A percentile compares a stretch with the other conserved stretches of the same genome.
These are phyloP conservation scores for Berkeleyomyces basicola DNA, from an alignment of 2,329 filamentous ascomycete genomes.

Conservation along the genomic window DNA sequence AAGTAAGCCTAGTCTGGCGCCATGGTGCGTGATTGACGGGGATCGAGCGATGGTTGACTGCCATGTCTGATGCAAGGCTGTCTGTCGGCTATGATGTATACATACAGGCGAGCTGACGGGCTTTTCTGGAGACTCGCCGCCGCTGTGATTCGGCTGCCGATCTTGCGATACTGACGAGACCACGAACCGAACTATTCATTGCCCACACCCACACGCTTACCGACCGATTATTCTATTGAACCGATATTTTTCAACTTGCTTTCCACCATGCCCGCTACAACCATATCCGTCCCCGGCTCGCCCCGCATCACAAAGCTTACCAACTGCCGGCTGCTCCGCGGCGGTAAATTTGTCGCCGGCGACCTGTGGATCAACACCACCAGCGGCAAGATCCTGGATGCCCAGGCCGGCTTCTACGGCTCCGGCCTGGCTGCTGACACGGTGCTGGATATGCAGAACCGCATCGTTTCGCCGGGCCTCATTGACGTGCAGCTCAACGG, in stretches of 20 bases:
- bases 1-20: not conserved
- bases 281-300: not conserved
- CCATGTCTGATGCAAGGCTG: too few species aligned
- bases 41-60: not conserved
- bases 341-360: constrained; percentile 48
- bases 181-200: too few species aligned
- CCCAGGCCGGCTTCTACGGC: constrained; percentile 50
- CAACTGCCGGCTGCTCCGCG: constrained; percentile 65
- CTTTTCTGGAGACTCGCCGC: too few species aligned
- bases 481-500: constrained; percentile 90
- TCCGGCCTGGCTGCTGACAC: constrained; percentile 52
- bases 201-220: not conserved
- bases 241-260: not conserved
- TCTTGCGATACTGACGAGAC: too few species aligned
- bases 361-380: constrained; percentile 80
- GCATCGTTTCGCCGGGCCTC: constrained; percentile 70
- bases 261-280: not conserved
- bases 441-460: constrained; percentile 63
- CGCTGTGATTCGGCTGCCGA: too few species aligned
- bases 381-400: constrained; percentile 67
- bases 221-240: not conserved
- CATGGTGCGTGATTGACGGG: not conserved
- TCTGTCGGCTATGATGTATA: too few species aligned
- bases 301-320: constrained; percentile 66
- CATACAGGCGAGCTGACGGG: too few species aligned